These are phyloP conservation scores for Zygosaccharomyces gambellarensis DNA, from an alignment of 805 yeast species.

Conservation along the genomic window DNA sequence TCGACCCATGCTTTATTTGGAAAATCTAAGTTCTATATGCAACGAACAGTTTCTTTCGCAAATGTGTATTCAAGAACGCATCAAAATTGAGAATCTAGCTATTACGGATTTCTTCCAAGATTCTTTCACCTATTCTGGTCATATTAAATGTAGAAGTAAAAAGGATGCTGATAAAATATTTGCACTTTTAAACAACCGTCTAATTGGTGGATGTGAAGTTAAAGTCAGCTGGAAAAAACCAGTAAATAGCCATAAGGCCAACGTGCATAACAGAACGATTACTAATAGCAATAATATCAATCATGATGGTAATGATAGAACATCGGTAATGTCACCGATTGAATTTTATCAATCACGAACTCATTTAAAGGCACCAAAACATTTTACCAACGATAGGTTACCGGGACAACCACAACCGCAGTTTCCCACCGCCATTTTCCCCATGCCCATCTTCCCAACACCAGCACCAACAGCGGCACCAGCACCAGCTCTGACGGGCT, in stretches of 20 bases:
- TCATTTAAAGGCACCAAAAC: background rate
- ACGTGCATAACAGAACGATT: background rate
- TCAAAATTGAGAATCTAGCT: constrained; percentile 16
- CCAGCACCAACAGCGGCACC: constrained; percentile 2
- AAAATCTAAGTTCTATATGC: constrained; percentile 29
- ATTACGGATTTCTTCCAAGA: constrained; percentile 16
- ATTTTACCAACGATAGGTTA: background rate
- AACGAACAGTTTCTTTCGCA: constrained; percentile 26
- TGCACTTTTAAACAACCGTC: constrained; percentile 20
- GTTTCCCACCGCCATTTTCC: constrained; percentile 4
- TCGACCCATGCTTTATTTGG: constrained; percentile 20
- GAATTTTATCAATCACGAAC: background rate
- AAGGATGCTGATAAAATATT: constrained; percentile 22
- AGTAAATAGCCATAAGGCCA: background rate
- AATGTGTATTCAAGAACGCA: constrained; percentile 26
- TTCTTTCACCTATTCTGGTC: constrained; percentile 26
- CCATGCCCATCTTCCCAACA: constrained; percentile 8
- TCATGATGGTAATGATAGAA: background rate
- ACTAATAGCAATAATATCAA: background rate
- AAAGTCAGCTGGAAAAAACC: constrained; percentile 22
- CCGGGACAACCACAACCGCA: background rate
- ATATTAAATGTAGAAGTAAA: constrained; percentile 20
- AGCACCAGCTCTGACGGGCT: background rate
- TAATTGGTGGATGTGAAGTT: constrained; percentile 30
- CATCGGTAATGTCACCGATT: background rate